Evolutionary conservation across 305 asterid genomes (phyloP), one percentile per base, ranked within the genome.

Genomic region (Fraxinus platypoda): DNA sequence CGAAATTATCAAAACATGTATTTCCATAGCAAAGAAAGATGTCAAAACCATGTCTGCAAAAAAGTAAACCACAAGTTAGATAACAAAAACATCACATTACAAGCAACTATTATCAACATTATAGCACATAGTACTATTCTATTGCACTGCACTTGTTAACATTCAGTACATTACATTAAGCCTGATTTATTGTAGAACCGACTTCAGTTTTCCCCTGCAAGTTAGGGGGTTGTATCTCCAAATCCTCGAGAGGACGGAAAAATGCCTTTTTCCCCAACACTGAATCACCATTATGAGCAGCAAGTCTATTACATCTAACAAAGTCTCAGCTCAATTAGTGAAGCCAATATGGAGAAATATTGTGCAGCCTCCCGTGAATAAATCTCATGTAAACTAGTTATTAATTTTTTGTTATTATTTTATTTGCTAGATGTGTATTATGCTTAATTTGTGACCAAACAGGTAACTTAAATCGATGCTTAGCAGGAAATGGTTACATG

Each of bases 251-350:
- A 35, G 95, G 88, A 76, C 98, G 97, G 86, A 94, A 88, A 87
- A 92, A 94, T 64, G 97, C 46, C 86, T 87, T 90, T 88, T 92
- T 89, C 92, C 93, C 98, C 94, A 93, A 82, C 80, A 89, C 92
- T 1, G 97, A 94, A 3, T 54, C 85, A 13, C 38, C 88, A 62
- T 73, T 33, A 43, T n/a, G 66, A 54, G 3, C 26, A 54, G 66
- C 21, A n/a, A n/a, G 11, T 54, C 8, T 54, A 11, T 8, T 11
- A 54, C 25, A 25, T 25, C 26, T 25, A 25, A 25, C 21, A 6
- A 19, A 79, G 59, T 68, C 25, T 77, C 75, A 21, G 75, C 37
- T 52, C 21, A 34, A 31, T 43, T 43, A 62, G 76, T 30, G 43
- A 19, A 54, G 25, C 9, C 2, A 9, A 15, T 43, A 37, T 9